phyloP scores from a whole-genome alignment of 805 yeast genomes.

The Candida dendrica region DNA sequence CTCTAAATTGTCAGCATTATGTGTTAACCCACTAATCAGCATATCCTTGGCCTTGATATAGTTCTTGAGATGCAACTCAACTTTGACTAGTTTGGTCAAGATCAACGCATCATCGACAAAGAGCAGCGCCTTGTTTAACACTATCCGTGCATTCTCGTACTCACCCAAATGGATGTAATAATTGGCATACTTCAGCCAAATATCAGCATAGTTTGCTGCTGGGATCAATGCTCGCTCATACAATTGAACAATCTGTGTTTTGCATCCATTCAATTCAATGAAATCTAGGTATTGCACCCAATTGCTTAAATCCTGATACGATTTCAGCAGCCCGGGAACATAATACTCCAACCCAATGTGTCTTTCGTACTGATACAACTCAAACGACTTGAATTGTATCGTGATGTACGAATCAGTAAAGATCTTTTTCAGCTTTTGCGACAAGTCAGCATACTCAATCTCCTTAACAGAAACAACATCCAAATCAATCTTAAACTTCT shows the following conservation, averaged over 20 bases:
- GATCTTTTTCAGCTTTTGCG: slow-evolving; percentile 35
- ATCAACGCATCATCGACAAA: slow-evolving; percentile 19
- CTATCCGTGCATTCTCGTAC: slow-evolving; percentile 29
- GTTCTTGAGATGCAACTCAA: slow-evolving; percentile 33
- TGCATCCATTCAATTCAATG: slow-evolving; percentile 31
- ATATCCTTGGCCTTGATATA: slow-evolving; percentile 26
- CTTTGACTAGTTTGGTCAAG: slow-evolving; percentile 33
- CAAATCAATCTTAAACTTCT: slow-evolving; percentile 12
- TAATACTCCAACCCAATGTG: slow-evolving; percentile 30
- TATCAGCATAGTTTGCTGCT: slow-evolving; percentile 34
- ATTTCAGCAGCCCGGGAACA: slow-evolving; percentile 23
- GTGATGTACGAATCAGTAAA: slow-evolving; percentile 48
- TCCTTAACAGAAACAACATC: slow-evolving; percentile 2
- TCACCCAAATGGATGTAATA: slow-evolving; percentile 27
- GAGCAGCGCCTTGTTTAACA: slow-evolving; percentile 30
- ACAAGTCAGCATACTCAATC: slow-evolving; percentile 20
- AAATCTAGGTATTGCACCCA: slow-evolving; percentile 57
- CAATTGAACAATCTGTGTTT: slow-evolving; percentile 17
- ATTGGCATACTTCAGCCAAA: slow-evolving; percentile 46
- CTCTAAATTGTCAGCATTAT: slow-evolving; percentile 23
- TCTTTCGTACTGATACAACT: slow-evolving; percentile 43
- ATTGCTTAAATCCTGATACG: slow-evolving; percentile 40
- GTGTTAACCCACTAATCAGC: slow-evolving; percentile 14
- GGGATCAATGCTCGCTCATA: slow-evolving; percentile 44
- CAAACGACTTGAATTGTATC: slow-evolving; percentile 45